A percentile compares a stretch with the other conserved stretches of the same genome.
Conservation (phyloP, 2,329 filamentous ascomycete genomes). For the Paecilomyces sp. region DNA sequence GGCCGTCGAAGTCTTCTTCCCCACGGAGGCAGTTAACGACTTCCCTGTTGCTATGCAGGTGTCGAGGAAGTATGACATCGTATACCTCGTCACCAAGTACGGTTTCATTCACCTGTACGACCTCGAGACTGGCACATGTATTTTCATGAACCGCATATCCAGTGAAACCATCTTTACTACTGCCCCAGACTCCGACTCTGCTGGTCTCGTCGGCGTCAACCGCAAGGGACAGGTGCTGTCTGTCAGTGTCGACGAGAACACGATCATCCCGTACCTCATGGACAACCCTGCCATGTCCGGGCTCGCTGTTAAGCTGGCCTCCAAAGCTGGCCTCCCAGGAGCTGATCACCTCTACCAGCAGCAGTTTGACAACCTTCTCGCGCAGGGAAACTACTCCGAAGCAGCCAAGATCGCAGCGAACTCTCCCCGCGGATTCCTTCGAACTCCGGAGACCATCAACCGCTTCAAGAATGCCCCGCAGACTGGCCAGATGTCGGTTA, state of each 20-base stretch:
- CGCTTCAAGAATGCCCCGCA: slow-evolving; percentile 83
- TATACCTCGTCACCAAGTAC: slow-evolving; percentile 97
- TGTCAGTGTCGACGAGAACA: slow-evolving; percentile 86
- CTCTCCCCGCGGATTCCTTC: slow-evolving; percentile 90
- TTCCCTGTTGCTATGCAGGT: slow-evolving; percentile 98
- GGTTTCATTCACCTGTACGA: slow-evolving; percentile 99
- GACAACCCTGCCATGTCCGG: slow-evolving; percentile 92
- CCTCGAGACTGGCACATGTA: slow-evolving; percentile 86
- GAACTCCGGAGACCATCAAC: slow-evolving; percentile 91
- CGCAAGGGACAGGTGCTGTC: slow-evolving; percentile 94
- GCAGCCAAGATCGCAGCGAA: slow-evolving; percentile 95
- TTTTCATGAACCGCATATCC: slow-evolving; percentile 99
- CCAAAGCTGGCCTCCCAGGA: slow-evolving; percentile 84
- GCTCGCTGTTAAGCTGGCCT: slow-evolving; percentile 92
- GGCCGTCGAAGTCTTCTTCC: slow-evolving; percentile 96
- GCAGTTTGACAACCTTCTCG: slow-evolving; percentile 85
- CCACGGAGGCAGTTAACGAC: slow-evolving; percentile 87
- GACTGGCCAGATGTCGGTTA: slow-evolving; percentile 71
- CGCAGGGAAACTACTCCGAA: slow-evolving; percentile 71
- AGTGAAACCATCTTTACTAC: slow-evolving; percentile 99
- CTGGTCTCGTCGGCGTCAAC: slow-evolving; percentile 90
- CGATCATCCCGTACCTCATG: slow-evolving; percentile 86
- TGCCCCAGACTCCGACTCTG: slow-evolving; percentile 71
- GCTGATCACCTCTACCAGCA: slow-evolving; percentile 89
- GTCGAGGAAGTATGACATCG: slow-evolving; percentile 90